Evolutionary conservation across 2,329 filamentous ascomycete genomes (phyloP).

Genomic region (Penicillium paneum): DNA sequence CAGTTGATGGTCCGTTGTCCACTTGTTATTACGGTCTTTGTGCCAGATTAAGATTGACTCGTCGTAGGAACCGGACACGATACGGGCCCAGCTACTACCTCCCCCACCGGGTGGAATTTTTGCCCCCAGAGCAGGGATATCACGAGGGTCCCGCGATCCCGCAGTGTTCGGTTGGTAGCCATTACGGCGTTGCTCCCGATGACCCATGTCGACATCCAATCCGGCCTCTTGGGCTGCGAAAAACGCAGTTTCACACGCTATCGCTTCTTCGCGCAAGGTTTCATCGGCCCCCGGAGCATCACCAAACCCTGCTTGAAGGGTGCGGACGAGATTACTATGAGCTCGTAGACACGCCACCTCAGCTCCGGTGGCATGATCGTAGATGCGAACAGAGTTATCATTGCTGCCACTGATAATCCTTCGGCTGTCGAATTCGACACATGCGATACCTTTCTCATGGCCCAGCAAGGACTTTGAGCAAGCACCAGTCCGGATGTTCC

Average conservation of each 20-base stretch:
- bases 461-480: slow-evolving; percentile 77
- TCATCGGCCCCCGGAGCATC: slow-evolving; percentile 77
- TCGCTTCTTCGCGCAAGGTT: slow-evolving; percentile 70
- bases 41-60: slow-evolving; percentile 95
- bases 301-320: slow-evolving; percentile 90
- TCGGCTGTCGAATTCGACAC: slow-evolving; percentile 91
- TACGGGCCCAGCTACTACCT: slow-evolving; percentile 84
- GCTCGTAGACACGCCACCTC: slow-evolving; percentile 85
- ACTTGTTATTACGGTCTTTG: slow-evolving; percentile 76
- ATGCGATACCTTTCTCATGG: slow-evolving; percentile 93
- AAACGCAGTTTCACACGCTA: slow-evolving; percentile 69
- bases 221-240: slow-evolving; percentile 56
- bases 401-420: slow-evolving; percentile 94
- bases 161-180: slow-evolving; percentile 56
- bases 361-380: slow-evolving; percentile 78
- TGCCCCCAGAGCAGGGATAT: slow-evolving; percentile 73
- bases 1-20: slow-evolving; percentile 73
- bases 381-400: slow-evolving; percentile 93
- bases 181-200: slow-evolving; percentile 52
- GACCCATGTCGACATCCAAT: slow-evolving; percentile 34
- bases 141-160: slow-evolving; percentile 69
- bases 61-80: slow-evolving; percentile 95
- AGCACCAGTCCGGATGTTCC: slow-evolving; percentile 78
- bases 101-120: slow-evolving; percentile 88
- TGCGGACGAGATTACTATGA: slow-evolving; percentile 82